Conservation (phyloP, 305 asterid species). For the Rubia occidens region DNA sequence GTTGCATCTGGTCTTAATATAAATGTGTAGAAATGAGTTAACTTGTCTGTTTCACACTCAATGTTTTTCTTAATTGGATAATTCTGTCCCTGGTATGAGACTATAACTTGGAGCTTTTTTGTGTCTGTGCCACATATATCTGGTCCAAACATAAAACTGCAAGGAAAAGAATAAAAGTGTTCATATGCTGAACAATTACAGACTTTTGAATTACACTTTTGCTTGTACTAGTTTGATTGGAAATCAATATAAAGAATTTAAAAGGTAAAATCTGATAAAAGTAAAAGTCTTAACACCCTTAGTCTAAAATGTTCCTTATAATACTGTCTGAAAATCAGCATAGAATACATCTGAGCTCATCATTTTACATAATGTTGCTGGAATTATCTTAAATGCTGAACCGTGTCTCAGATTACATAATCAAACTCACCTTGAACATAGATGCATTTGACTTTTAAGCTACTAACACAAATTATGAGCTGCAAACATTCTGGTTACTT, state of each 20-base stretch:
- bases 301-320: neutral
- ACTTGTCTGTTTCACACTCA: slow-evolving; percentile 87
- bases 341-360: neutral
- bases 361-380: neutral
- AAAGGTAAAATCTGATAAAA: neutral
- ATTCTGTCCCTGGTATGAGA: slow-evolving; percentile 88
- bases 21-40: slow-evolving; percentile 91
- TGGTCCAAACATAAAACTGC: slow-evolving; percentile 83
- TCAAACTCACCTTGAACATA: neutral
- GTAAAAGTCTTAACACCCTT: neutral
- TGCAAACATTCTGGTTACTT: neutral
- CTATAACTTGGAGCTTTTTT: slow-evolving; percentile 82
- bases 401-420: neutral
- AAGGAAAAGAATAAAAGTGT: neutral
- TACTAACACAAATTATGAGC: neutral
- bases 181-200: neutral
- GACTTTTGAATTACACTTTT: neutral
- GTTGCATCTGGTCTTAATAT: slow-evolving; percentile 90
- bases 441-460: neutral
- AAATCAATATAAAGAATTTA: neutral
- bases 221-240: neutral
- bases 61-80: slow-evolving; percentile 85
- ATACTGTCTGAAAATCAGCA: neutral
- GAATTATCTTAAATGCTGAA: neutral
- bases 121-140: slow-evolving; percentile 89